Evolutionary conservation across 768 basidiomycete species (phyloP), one percentile per base, ranked within the genome.

Genomic region (Favolaschia claudopus): DNA sequence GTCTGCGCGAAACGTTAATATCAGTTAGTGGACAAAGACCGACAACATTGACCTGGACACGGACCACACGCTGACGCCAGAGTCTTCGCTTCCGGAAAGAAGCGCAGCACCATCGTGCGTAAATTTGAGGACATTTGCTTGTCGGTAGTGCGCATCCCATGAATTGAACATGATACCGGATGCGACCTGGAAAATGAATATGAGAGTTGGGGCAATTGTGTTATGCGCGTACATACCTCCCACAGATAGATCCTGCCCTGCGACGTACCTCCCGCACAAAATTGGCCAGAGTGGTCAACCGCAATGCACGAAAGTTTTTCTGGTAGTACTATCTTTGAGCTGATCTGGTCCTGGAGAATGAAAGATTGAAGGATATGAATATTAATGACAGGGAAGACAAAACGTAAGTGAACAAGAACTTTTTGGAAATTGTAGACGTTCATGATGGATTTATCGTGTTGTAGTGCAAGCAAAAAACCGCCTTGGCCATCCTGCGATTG

Each of bases 61-160:
- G 59, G 89, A 89, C 95, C 95, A 99, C 60, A 98, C 89, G 74
- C 85, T 87, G 53, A 95, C 84, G 32, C 88, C 87, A 39, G 96
- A 93, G 70, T 99, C 97, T 61, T 96, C 93, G 53, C 92, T 94
- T 5, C 91, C 94, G 31, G 93, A 92, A 17, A 98, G 67, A 40
- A 99, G 79, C 6, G 89, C 85, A 40, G 82, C 84, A 31, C 92
- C 91, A 68, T 97, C 95, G 19, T 80, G 79, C 9, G 93, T 91
- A 71, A 98, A 99, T 38, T 84, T 86, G 2, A 99, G 75, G 9
- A 90, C 88, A 59, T 85, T 91, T 49, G 98, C 84, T 70, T 88
- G 83, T 56, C 96, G 91, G 76, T 99, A 99, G 73, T 99, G 96
- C 17, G 96, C 96, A 59, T 98, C 96, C 87, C 95, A 95, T 0